Evolutionary conservation across 73 alveolate species (phyloP).

Genomic region (Paramecium biaurelia): DNA sequence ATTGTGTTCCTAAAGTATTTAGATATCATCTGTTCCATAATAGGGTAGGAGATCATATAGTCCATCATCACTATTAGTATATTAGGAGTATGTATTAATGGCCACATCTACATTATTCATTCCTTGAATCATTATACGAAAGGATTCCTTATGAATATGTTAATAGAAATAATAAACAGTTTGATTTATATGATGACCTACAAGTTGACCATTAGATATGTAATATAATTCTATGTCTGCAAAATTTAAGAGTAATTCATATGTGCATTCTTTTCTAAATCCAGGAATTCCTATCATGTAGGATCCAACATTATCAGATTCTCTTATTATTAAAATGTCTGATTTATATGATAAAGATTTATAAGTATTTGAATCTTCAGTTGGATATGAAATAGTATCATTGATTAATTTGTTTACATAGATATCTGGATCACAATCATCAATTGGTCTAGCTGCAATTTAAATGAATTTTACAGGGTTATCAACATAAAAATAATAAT

Average conservation of each 20-base stretch:
- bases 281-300: conserved; percentile 11
- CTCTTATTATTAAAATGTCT: background rate
- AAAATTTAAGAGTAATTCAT: background rate
- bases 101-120: background rate
- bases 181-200: background rate
- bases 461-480: background rate
- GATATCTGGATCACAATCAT: conserved; percentile 38
- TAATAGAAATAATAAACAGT: background rate
- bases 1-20: background rate
- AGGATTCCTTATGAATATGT: background rate
- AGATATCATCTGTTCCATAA: background rate
- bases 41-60: background rate
- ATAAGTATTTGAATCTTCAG: background rate
- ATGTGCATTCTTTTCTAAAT: background rate
- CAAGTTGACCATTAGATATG: background rate
- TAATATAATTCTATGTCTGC: conserved; percentile 9
- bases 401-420: background rate
- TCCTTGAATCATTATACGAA: background rate
- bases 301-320: background rate
- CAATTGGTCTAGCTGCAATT: background rate
- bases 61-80: background rate
- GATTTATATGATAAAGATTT: background rate
- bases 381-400: background rate
- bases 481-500: background rate
- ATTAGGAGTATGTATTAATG: background rate